Evolutionary conservation across 257 asterid genomes (phyloP), one percentile per base, ranked within the genome.

Genomic region (Apocynum venetum): DNA sequence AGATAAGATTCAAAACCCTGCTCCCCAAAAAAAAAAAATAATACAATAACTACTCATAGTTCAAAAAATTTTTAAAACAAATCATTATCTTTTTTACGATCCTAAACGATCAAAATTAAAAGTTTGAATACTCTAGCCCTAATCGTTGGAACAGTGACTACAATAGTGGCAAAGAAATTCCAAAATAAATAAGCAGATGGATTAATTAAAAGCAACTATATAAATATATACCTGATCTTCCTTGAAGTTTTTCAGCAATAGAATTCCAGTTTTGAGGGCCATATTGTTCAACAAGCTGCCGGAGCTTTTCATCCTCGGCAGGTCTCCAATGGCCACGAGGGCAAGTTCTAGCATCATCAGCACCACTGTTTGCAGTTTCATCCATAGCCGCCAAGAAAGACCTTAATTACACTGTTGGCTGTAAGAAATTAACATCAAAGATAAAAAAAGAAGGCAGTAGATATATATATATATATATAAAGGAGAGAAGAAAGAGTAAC

Each of bases 211-310:
- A 53, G 17, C 0, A 53, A 8, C 49, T 8, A 46, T 46, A 46
- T 55, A 55, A 14, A 53, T 53, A 53, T 15, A 17, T 44, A 87
- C 98, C 98, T 84, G 98, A 94, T 94, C 98, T 88, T 85, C 98
- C 97, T 79, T 89, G 92, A 83, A 94, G 97, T 40, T 89, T 94
- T 85, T 94, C 98, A 79, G 98, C 98, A 71, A 94, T 92, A 6
- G 98, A 89, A 71, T 94, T 94, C 98, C 98, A 94, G 79, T 94
- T 92, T 76, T 92, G 98, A 79, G 98, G 98, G 60, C 98, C 98
- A 72, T 83, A 85, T 79, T 91, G 86, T 35, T 89, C 90, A 59
- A 94, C 98, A 25, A 94, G 94, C 73, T 79, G 91, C 71, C 97
- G 86, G 76, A 92, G 96, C 56, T 82, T 91, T 74, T 92, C 98